Percentiles rank a stretch among this genome's conserved stretches.
Conservation (phyloP, 176 grass and related monocot genomes). For the Oryza meyeriana region DNA sequence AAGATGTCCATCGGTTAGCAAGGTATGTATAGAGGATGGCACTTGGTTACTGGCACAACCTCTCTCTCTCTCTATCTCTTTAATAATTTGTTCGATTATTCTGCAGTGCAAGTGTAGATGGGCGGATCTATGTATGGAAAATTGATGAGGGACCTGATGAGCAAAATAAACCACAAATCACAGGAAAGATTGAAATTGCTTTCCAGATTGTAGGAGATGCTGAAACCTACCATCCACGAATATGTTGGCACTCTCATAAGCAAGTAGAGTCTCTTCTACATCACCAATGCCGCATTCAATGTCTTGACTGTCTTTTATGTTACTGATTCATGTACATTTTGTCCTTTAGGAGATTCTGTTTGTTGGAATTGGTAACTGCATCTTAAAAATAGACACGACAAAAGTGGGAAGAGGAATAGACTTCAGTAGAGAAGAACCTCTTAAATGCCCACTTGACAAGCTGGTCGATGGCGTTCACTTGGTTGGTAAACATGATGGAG, state of each 20-base stretch:
- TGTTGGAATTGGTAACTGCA: slow-evolving; percentile 76
- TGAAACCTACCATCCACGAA: slow-evolving; percentile 83
- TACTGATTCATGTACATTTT: slow-evolving; percentile 5
- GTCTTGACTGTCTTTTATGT: slow-evolving; percentile 17
- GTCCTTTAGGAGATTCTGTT: slow-evolving; percentile 76
- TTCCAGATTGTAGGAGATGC: slow-evolving; percentile 76
- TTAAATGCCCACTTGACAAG: slow-evolving; percentile 68
- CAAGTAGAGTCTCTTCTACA: slow-evolving; percentile 58
- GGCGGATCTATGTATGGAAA: slow-evolving; percentile 90
- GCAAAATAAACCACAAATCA: slow-evolving; percentile 87
- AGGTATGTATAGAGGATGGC: slow-evolving; percentile 42
- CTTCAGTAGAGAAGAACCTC: slow-evolving; percentile 65
- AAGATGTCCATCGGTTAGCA: slow-evolving; percentile 93
- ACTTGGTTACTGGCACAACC: slow-evolving; percentile 4
- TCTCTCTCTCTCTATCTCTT: background rate
- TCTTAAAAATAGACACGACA: slow-evolving; percentile 78
- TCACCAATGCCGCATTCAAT: background rate
- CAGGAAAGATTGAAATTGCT: slow-evolving; percentile 76
- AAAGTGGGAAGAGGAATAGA: slow-evolving; percentile 80
- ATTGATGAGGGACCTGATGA: slow-evolving; percentile 85
- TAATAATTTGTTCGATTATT: slow-evolving; percentile 11
- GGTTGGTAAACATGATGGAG: slow-evolving; percentile 89
- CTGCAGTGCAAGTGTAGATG: slow-evolving; percentile 89
- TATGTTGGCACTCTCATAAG: slow-evolving; percentile 98
- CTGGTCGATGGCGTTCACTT: slow-evolving; percentile 59